These are phyloP conservation scores for Spergularia bocconei DNA, from an alignment of 148 eudicot genomes.

Conservation along the genomic window DNA sequence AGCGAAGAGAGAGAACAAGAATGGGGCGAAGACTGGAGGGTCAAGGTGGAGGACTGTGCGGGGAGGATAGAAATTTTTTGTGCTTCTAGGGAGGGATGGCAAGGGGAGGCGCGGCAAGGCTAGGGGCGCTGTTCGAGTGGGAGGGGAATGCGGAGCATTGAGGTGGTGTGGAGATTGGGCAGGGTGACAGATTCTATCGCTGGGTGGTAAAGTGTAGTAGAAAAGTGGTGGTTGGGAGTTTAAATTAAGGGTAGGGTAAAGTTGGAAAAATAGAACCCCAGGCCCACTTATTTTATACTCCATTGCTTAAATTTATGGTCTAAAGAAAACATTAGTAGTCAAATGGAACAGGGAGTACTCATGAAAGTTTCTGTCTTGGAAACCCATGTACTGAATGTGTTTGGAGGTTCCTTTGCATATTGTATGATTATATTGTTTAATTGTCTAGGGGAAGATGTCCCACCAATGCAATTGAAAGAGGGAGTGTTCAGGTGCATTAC, in stretches of 20 bases:
- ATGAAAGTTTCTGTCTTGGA: background rate
- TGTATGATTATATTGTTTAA: constrained; percentile 13
- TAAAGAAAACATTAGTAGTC: background rate
- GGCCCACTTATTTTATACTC: background rate
- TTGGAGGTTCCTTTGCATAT: no score
- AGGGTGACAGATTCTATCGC: no score
- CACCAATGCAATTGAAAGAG: constrained; percentile 98
- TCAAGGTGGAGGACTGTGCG: background rate
- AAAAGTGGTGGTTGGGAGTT: background rate
- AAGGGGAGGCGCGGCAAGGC: background rate
- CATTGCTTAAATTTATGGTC: background rate
- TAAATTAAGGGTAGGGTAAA: background rate
- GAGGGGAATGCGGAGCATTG: no score
- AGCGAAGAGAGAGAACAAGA: background rate
- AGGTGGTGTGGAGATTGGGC: no score
- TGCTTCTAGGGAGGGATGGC: background rate
- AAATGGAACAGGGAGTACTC: background rate
- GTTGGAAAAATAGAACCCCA: background rate
- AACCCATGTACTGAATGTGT: background rate
- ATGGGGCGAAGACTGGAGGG: background rate
- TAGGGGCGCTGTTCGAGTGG: background rate
- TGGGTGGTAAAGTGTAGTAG: no score
- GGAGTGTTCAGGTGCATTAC: constrained; percentile 91
- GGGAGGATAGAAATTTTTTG: background rate
- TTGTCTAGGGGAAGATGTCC: constrained; percentile 87